Evolutionary conservation across 1,139 yeast species (phyloP).

Genomic region (Kazachstania sp.): DNA sequence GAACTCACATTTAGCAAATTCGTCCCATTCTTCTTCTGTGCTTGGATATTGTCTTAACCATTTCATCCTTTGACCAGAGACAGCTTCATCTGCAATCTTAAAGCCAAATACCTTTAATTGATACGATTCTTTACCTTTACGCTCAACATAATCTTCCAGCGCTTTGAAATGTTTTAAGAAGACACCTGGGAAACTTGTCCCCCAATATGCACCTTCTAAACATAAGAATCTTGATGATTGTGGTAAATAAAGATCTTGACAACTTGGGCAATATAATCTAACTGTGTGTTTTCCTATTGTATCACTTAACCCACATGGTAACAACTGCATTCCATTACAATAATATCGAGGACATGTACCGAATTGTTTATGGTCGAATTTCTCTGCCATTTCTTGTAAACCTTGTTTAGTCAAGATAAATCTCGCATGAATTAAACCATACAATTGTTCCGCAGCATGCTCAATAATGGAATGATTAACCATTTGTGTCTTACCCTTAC

Average conservation of each 20-base stretch:
- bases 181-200: slow-evolving; percentile 90
- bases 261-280: slow-evolving; percentile 85
- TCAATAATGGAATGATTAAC: slow-evolving; percentile 57
- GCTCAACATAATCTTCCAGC: slow-evolving; percentile 48
- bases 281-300: slow-evolving; percentile 89
- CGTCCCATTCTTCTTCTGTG: slow-evolving; percentile 48
- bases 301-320: slow-evolving; percentile 90
- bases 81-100: slow-evolving; percentile 62
- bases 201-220: slow-evolving; percentile 94
- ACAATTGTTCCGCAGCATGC: slow-evolving; percentile 82
- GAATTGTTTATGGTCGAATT: slow-evolving; percentile 80
- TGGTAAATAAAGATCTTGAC: slow-evolving; percentile 85
- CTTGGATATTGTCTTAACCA: slow-evolving; percentile 82
- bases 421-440: slow-evolving; percentile 91
- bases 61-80: slow-evolving; percentile 85
- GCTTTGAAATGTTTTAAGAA: slow-evolving; percentile 87
- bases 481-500: slow-evolving; percentile 21
- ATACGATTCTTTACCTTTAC: slow-evolving; percentile 43
- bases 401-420: slow-evolving; percentile 87
- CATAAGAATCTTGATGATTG: slow-evolving; percentile 75
- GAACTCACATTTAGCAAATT: slow-evolving; percentile 56
- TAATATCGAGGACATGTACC: slow-evolving; percentile 87
- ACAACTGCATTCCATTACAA: slow-evolving; percentile 85
- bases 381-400: slow-evolving; percentile 88
- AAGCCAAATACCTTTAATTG: slow-evolving; percentile 85